phyloP scores from a whole-genome alignment of 2,329 filamentous ascomycete species.

The Trichoderma koningiopsis region DNA sequence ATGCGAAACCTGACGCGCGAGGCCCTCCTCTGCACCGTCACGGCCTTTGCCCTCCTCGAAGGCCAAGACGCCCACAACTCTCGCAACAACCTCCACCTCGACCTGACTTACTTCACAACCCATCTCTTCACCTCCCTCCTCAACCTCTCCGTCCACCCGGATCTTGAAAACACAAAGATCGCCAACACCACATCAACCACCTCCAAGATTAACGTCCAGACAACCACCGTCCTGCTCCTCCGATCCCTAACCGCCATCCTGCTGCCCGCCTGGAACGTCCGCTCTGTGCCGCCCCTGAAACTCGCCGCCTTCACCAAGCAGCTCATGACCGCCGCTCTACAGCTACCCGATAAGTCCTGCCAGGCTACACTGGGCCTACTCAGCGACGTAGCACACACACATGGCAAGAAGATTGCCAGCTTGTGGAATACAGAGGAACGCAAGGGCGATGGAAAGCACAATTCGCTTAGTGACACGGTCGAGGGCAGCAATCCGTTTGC shows the following conservation, averaged over 20 bases:
- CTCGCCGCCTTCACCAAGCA: constrained; percentile 95
- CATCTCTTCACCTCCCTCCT: constrained; percentile 89
- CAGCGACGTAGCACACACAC: constrained; percentile 75
- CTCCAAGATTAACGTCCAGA: constrained; percentile 87
- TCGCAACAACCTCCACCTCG: constrained; percentile 78
- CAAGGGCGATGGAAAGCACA: constrained; percentile 85
- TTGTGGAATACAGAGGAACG: constrained; percentile 95
- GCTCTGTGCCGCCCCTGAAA: constrained; percentile 76
- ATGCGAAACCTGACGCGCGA: constrained; percentile 79
- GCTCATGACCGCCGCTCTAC: constrained; percentile 77
- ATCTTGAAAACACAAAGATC: constrained; percentile 75
- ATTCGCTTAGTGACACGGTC: constrained; percentile 70
- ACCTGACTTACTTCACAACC: constrained; percentile 92
- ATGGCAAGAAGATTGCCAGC: constrained; percentile 79
- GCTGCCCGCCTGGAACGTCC: constrained; percentile 71
- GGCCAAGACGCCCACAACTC: constrained; percentile 91
- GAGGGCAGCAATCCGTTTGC: constrained; percentile 91
- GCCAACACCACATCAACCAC: constrained; percentile 43
- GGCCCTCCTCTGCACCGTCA: constrained; percentile 89
- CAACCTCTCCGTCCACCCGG: constrained; percentile 75
- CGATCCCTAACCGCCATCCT: constrained; percentile 82
- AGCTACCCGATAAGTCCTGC: constrained; percentile 86
- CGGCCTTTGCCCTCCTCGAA: constrained; percentile 92
- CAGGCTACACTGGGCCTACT: constrained; percentile 79
- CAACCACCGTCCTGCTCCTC: constrained; percentile 88